Percentiles rank a stretch among this genome's conserved stretches.
These are phyloP conservation scores for Atkinsonella hypoxylon DNA, from an alignment of 2,329 filamentous ascomycete genomes.

Conservation along the genomic window DNA sequence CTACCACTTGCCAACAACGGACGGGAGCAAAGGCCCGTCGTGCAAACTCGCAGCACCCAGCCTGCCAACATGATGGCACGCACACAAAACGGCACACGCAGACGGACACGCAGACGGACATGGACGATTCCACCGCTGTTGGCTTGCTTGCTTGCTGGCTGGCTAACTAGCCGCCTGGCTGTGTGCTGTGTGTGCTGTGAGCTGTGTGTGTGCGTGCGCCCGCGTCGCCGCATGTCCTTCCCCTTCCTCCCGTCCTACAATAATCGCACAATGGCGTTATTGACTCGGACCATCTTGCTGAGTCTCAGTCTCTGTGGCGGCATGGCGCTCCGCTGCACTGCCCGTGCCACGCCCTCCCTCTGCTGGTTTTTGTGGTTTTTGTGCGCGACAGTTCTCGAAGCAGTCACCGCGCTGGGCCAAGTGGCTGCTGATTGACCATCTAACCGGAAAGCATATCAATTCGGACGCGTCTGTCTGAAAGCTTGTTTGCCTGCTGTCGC, in stretches of 20 bases:
- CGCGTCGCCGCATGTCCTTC: background rate
- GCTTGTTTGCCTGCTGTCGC: background rate
- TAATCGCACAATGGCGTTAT: background rate
- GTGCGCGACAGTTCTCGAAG: too few relatives aligned
- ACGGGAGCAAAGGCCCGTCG: constrained; percentile 10
- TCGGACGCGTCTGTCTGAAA: too few relatives aligned
- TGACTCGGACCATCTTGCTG: background rate
- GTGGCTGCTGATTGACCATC: too few relatives aligned
- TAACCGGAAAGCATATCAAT: too few relatives aligned
- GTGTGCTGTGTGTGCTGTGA: too few relatives aligned
- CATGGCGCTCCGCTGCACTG: too few relatives aligned
- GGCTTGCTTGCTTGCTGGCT: background rate
- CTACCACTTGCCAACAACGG: constrained; percentile 4
- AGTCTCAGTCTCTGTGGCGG: too few relatives aligned
- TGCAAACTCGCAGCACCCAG: constrained; percentile 5
- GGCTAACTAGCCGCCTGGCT: too few relatives aligned
- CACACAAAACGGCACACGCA: background rate
- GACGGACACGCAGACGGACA: background rate
- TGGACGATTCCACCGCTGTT: background rate
- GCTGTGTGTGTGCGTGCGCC: background rate
- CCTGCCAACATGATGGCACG: background rate
- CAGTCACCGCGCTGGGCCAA: too few relatives aligned
- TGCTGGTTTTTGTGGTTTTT: too few relatives aligned
- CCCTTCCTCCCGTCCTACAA: background rate
- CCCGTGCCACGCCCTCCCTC: too few relatives aligned